Conservation (phyloP, 2,329 filamentous ascomycete genomes). For the Calonectria henricotiae region DNA sequence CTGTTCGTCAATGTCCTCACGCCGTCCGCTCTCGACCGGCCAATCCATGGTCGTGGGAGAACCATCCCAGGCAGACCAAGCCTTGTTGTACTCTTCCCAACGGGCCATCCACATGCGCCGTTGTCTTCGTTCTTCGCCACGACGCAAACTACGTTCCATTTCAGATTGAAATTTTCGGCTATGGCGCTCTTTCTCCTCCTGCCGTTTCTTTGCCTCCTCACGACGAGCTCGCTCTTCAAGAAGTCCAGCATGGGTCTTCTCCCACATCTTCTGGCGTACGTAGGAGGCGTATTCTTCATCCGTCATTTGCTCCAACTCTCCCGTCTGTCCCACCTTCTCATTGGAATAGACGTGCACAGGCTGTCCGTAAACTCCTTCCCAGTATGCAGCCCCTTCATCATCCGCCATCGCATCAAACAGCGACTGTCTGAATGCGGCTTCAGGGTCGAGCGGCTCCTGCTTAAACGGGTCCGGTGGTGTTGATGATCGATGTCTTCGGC, state of each 20-base stretch:
- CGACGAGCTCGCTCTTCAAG: conserved; percentile 81
- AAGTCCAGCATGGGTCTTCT: conserved; percentile 89
- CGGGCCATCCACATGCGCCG: conserved; percentile 70
- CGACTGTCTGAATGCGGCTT: conserved; percentile 89
- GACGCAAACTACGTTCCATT: conserved; percentile 79
- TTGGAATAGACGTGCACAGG: conserved; percentile 87
- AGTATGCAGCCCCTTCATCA: conserved; percentile 95
- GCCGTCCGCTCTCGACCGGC: conserved; percentile 77
- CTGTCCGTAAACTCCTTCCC: conserved; percentile 97
- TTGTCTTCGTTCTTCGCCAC: conserved; percentile 76
- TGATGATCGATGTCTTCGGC: conserved; percentile 61
- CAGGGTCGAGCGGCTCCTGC: conserved; percentile 72
- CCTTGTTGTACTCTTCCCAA: conserved; percentile 77
- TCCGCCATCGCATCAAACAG: conserved; percentile 98
- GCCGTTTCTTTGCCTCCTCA: conserved; percentile 69
- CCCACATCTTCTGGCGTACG: conserved; percentile 94
- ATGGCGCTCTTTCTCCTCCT: conserved; percentile 68
- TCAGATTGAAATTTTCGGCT: conserved; percentile 71
- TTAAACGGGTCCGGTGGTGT: conserved; percentile 67
- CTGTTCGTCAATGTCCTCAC: conserved; percentile 71
- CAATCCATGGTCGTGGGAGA: conserved; percentile 71
- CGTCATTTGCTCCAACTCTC: conserved; percentile 85
- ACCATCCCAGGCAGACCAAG: conserved; percentile 75
- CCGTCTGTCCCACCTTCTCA: conserved; percentile 62
- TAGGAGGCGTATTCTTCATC: conserved; percentile 94